A percentile compares a stretch with the other conserved stretches of the same genome.
These are phyloP conservation scores for Taphrina confusa DNA, from an alignment of 1,139 yeast genomes.

Conservation along the genomic window DNA sequence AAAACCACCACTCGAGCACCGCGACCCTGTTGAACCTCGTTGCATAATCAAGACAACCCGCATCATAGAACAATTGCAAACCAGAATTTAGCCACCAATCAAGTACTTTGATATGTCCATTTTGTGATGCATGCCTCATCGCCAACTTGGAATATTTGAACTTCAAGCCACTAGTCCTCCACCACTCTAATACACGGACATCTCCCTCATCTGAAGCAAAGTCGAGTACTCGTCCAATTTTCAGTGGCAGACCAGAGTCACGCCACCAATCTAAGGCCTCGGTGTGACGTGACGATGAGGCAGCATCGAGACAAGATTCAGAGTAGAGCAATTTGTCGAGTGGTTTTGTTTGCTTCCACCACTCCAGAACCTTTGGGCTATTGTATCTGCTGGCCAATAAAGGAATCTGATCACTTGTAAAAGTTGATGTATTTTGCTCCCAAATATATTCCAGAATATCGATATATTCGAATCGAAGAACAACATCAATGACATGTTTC, in stretches of 20 bases:
- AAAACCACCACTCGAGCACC: conserved; percentile 32
- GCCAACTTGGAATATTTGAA: conserved; percentile 31
- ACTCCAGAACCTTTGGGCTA: conserved; percentile 29
- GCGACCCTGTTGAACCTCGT: conserved; percentile 33
- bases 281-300: conserved; percentile 26
- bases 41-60: conserved; percentile 32
- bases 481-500: conserved; percentile 30
- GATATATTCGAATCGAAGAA: conserved; percentile 28
- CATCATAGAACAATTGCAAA: conserved; percentile 28
- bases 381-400: conserved; percentile 25
- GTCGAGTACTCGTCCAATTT: conserved; percentile 31
- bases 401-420: conserved; percentile 23
- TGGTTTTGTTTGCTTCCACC: conserved; percentile 27
- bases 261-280: conserved; percentile 34
- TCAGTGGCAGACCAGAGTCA: conserved; percentile 26
- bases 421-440: conserved; percentile 4
- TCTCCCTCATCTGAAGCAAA: conserved; percentile 32
- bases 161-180: conserved; percentile 27
- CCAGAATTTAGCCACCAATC: conserved; percentile 34
- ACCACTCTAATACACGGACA: conserved; percentile 28
- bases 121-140: conserved; percentile 33
- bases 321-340: not conserved
- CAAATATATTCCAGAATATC: conserved; percentile 27
- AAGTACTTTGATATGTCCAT: conserved; percentile 26
- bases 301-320: conserved; percentile 31